phyloP scores from a whole-genome alignment of 2,329 filamentous ascomycete genomes.

The Fusarium illudens region DNA sequence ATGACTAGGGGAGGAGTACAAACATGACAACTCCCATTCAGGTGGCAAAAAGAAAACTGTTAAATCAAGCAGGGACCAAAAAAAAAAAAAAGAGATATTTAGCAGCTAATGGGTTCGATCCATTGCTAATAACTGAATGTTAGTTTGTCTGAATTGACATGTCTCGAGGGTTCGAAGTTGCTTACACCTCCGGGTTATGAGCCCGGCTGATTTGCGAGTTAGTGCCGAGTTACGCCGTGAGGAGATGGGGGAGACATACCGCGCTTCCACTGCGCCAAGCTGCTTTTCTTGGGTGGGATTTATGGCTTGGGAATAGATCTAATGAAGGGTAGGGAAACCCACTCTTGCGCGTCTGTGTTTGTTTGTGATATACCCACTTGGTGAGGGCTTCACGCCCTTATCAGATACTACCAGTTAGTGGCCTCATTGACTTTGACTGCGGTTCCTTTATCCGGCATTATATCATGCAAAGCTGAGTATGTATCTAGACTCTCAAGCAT shows the following conservation, averaged over 20 bases:
- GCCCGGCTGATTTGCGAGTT: slow-evolving; percentile 20
- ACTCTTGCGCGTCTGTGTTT: background rate
- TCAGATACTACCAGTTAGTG: background rate
- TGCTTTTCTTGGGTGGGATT: slow-evolving; percentile 17
- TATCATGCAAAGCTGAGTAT: background rate
- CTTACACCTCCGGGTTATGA: slow-evolving; percentile 36
- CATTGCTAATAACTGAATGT: background rate
- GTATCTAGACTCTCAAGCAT: background rate
- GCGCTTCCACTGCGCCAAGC: slow-evolving; percentile 35
- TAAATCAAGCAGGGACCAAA: too few species aligned
- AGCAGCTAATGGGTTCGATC: slow-evolving; percentile 35
- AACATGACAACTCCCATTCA: background rate
- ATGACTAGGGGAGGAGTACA: too few species aligned
- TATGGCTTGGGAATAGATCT: background rate
- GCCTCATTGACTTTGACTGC: background rate
- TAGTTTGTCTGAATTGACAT: background rate
- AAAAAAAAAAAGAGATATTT: background rate
- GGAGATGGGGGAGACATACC: background rate
- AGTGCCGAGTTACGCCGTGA: background rate
- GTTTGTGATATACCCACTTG: background rate
- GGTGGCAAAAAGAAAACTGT: background rate
- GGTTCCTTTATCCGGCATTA: too few species aligned
- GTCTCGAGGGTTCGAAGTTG: background rate
- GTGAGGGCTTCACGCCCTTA: background rate
- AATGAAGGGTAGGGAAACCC: background rate